A percentile compares a stretch with the other conserved stretches of the same genome.
Conservation (phyloP, 352 stramenopile genomes). For the Salisapilia sapeloensis region DNA sequence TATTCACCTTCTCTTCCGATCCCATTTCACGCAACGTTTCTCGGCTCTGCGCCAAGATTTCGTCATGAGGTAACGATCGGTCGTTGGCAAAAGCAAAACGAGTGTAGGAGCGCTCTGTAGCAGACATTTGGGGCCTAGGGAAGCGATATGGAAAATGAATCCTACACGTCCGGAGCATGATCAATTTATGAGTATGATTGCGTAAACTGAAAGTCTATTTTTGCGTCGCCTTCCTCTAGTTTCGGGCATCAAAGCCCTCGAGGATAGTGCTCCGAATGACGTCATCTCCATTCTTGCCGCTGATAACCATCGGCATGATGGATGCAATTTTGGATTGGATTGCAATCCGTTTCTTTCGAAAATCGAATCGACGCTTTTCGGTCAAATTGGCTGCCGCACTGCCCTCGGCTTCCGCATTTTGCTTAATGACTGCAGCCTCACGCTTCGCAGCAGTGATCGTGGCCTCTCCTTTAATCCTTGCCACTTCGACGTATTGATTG, state of each 20-base stretch:
- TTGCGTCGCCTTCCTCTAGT: constrained; percentile 1
- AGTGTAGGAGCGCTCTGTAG: too few species aligned
- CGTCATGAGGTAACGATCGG: constrained; percentile 12
- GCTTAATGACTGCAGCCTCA: constrained; percentile 28
- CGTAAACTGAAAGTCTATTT: too few species aligned
- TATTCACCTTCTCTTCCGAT: constrained; percentile 10
- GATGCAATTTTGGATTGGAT: constrained; percentile 39
- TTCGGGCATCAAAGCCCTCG: constrained; percentile 13
- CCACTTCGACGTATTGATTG: constrained; percentile 46
- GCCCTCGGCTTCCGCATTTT: constrained; percentile 37
- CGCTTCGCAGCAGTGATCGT: constrained; percentile 46
- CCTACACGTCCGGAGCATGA: too few species aligned
- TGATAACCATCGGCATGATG: constrained; percentile 57
- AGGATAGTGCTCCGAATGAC: constrained; percentile 51
- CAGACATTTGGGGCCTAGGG: too few species aligned
- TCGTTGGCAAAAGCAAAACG: constrained; percentile 43
- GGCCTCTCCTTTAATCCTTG: constrained; percentile 41
- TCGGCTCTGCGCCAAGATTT: constrained; percentile 16
- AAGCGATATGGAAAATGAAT: too few species aligned
- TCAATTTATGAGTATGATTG: too few species aligned
- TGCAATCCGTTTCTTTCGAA: constrained; percentile 50
- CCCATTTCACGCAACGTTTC: constrained; percentile 27
- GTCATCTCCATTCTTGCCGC: constrained; percentile 67
- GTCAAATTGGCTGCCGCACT: constrained; percentile 33
- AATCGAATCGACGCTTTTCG: constrained; percentile 68